These are phyloP conservation scores for Alternaria angustiovoidea DNA, from an alignment of 2,329 filamentous ascomycete species.

Conservation along the genomic window DNA sequence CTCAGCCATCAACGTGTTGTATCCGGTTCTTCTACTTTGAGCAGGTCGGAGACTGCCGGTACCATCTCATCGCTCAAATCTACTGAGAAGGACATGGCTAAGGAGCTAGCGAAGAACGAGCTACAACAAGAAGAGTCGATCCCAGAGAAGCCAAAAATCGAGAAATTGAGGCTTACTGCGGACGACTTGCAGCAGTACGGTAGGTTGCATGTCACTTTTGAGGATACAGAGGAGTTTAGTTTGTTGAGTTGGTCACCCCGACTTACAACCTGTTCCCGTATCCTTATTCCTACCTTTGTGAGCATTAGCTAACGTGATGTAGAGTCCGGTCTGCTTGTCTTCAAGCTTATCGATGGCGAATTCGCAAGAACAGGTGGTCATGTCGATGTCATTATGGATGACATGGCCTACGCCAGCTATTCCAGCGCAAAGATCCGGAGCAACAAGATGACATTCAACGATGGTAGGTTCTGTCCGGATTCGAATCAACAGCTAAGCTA, in stretches of 20 bases:
- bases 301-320: constrained; percentile 44
- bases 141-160: constrained; percentile 64
- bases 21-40: constrained; percentile 33
- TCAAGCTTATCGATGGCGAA: constrained; percentile 91
- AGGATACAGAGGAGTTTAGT: constrained; percentile 23
- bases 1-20: constrained; percentile 24
- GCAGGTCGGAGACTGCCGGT: constrained; percentile 46
- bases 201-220: constrained; percentile 50
- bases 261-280: constrained; percentile 27
- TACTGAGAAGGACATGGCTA: constrained; percentile 53
- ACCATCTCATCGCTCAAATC: constrained; percentile 54
- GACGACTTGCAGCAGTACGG: constrained; percentile 83
- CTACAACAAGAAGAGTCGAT: constrained; percentile 57
- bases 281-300: constrained; percentile 18
- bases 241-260: constrained; percentile 39
- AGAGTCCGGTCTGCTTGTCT: constrained; percentile 93
- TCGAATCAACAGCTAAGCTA: constrained; percentile 22
- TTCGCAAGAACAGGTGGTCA: constrained; percentile 78
- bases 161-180: constrained; percentile 79
- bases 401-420: constrained; percentile 92
- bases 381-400: constrained; percentile 90
- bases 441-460: constrained; percentile 78
- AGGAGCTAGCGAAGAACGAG: constrained; percentile 58
- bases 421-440: constrained; percentile 77
- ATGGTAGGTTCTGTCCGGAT: constrained; percentile 62